Evolutionary conservation across 176 grass and related monocot species (phyloP).

Genomic region (Themeda triandra): DNA sequence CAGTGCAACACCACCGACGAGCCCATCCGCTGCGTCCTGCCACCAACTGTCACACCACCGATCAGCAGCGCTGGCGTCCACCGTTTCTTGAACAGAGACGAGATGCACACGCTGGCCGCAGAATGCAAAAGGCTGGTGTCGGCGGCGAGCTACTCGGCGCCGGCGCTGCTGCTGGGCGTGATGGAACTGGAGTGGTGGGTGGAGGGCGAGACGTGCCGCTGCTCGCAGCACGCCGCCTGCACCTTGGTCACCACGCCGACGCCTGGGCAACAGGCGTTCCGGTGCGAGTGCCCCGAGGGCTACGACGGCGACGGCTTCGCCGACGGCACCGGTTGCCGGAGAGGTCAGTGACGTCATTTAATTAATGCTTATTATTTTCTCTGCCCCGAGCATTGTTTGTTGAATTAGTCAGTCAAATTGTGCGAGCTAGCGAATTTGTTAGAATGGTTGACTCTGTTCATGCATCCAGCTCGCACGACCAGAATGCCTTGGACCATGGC

Average conservation of each 20-base stretch:
- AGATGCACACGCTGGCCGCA: background rate
- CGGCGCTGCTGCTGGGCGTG: constrained; percentile 18
- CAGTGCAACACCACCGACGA: background rate
- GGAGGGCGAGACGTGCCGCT: constrained; percentile 27
- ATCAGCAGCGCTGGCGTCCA: no score
- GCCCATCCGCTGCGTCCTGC: constrained; percentile 13
- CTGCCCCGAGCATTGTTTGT: background rate
- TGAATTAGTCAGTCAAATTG: constrained; percentile 36
- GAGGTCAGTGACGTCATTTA: constrained; percentile 35
- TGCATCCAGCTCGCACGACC: background rate
- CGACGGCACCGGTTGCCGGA: constrained; percentile 38
- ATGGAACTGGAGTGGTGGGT: constrained; percentile 57
- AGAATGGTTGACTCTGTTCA: constrained; percentile 24
- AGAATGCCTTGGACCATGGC: constrained; percentile 2
- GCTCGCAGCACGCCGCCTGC: constrained; percentile 22
- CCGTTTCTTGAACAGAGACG: background rate
- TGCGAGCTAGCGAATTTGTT: constrained; percentile 5
- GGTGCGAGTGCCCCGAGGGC: constrained; percentile 30
- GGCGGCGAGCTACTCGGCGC: constrained; percentile 8
- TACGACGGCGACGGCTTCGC: constrained; percentile 55
- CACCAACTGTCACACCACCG: no score
- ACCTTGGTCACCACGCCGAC: background rate
- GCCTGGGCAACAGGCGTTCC: background rate
- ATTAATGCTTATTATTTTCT: background rate
- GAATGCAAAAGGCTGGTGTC: constrained; percentile 23